Percentiles rank a stretch among this genome's conserved stretches.
Evolutionary conservation across 2,329 filamentous ascomycete species (phyloP).

Genomic region (Fusarium goolgardi): DNA sequence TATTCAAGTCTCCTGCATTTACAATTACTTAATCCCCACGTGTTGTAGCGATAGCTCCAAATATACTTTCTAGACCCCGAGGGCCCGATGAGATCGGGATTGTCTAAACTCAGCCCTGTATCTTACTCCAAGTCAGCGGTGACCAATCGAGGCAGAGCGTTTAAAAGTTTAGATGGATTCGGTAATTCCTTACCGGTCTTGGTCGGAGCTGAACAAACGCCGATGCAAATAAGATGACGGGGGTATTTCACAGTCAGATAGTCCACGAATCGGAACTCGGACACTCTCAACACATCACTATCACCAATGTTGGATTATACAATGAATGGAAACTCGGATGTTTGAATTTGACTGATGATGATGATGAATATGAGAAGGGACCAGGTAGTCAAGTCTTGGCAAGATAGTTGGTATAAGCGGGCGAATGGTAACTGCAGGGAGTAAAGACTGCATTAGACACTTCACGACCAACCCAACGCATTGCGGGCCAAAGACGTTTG

Average conservation of each 20-base stretch:
- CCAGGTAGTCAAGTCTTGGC: neutral
- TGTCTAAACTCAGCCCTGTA: conserved; percentile 28
- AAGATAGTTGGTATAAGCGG: neutral
- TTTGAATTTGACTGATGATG: neutral
- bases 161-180: neutral
- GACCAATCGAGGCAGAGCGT: conserved; percentile 3
- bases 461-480: neutral
- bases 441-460: neutral
- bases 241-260: neutral
- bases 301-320: neutral
- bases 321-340: neutral
- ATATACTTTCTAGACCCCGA: neutral
- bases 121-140: neutral
- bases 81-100: conserved; percentile 4
- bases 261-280: neutral
- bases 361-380: neutral
- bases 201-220: conserved; percentile 8
- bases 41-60: neutral
- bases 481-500: neutral
- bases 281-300: neutral
- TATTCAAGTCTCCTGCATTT: neutral
- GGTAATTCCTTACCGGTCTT: neutral
- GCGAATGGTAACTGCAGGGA: neutral
- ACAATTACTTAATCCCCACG: neutral
- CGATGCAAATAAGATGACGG: neutral